Base-by-base conservation (phyloP, 2,329 filamentous ascomycete species). In the Moelleriella libera region DNA sequence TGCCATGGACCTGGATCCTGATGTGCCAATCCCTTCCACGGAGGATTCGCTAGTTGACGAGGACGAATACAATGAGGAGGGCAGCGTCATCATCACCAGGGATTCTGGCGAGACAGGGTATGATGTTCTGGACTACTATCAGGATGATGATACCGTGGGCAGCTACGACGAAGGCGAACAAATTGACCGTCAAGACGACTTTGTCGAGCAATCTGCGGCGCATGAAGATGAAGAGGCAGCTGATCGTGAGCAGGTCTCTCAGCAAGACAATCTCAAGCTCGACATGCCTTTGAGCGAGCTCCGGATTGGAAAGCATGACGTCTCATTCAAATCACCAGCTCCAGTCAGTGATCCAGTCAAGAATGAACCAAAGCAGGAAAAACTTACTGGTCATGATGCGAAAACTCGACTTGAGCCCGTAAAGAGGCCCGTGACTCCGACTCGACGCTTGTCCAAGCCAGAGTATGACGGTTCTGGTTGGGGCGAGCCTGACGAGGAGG, bases 1-100 rank as follows among this genome's bases (percentile, higher is more conserved):
- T 4, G 40, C 41, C 12, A 39, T 48, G 30, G 45, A 42, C 32
- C 74, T 88, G 50, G 88, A 97, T 60, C 90, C 90, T 6, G 90
- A 97, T 62, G 77, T 92, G 41, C 86, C 90, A 0, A 87, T 96
- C 55, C 89, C 87, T 21, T 94, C 87, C 37, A 83, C 88, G 11
- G 90, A 96, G 64, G 80, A 80, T 53, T 77, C 75, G 2, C 68
- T 78, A 40, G 61, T 79, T 41, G 72, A 75, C 21, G 21, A 21
- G n/a, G 75, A 79, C 3, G 65, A 70, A 30, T 66, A 74, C 40
- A 69, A 70, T 29, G 72, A 74, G 41, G 74, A 72, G 51, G 72
- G 70, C 30, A 81, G 80, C 49, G 73, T 83, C 47, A 72, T 83
- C 44, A 80, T 89, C 58, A 86, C 83, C 55, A 71, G 80, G 41